phyloP scores from a whole-genome alignment of 371 early-diverging fungal genomes.

The Basidiobolus heterosporus region DNA sequence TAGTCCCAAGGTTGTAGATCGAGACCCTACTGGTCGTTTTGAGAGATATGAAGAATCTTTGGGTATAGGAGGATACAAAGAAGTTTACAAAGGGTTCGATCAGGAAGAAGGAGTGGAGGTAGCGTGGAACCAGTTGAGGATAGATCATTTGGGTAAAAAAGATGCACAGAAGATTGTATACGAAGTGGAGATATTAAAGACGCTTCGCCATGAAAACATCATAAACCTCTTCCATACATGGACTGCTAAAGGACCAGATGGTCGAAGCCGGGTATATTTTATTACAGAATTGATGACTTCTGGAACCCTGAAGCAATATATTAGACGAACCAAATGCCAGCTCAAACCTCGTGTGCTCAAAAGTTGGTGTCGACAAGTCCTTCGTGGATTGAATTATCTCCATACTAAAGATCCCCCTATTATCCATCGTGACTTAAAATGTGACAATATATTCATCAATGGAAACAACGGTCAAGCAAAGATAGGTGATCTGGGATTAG shows the following conservation, averaged over 20 bases:
- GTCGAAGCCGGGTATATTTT: constrained; percentile 47
- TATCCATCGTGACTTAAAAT: constrained; percentile 80
- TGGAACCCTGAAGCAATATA: constrained; percentile 59
- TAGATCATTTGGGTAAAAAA: constrained; percentile 38
- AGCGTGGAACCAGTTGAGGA: constrained; percentile 73
- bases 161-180: constrained; percentile 52
- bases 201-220: constrained; percentile 71
- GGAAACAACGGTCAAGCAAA: constrained; percentile 83
- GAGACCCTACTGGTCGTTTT: constrained; percentile 7
- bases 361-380: constrained; percentile 67
- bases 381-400: constrained; percentile 69
- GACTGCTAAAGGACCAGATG: constrained; percentile 26
- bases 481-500: constrained; percentile 85
- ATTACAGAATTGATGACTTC: constrained; percentile 91
- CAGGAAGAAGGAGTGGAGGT: constrained; percentile 84
- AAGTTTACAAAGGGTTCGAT: constrained; percentile 82
- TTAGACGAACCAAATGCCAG: constrained; percentile 47
- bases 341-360: constrained; percentile 43
- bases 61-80: constrained; percentile 72
- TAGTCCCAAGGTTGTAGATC: constrained; percentile 4
- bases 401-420: constrained; percentile 74
- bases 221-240: constrained; percentile 73
- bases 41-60: constrained; percentile 5
- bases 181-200: constrained; percentile 66
- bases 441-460: constrained; percentile 82